Evolutionary conservation across 768 basidiomycete genomes (phyloP), one percentile per base, ranked within the genome.

Genomic region (Imleria badia): DNA sequence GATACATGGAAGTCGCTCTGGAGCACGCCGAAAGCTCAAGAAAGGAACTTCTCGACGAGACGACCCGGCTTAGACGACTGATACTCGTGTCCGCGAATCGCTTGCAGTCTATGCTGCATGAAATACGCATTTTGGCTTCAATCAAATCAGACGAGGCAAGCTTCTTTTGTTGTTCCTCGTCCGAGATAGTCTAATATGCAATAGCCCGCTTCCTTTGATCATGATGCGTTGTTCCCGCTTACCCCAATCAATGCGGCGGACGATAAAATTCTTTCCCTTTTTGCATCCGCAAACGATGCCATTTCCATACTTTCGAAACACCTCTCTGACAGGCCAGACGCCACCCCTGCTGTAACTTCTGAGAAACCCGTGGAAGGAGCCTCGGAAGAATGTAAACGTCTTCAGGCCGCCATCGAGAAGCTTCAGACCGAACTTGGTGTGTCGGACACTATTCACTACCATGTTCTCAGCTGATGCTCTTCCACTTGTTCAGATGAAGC

Each of bases 11-110:
- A 57, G 70, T 80, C 30, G 85, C 89, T 7, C 74, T 93, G 33
- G 84, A 86, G 44, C 81, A 92, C 60, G 85, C 89, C 0, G 90
- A 93, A 66, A 76, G 77, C 47, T 82, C 87, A 1, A 76, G 87
- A 36, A 73, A 72, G 22, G 79, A 80, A 41, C 78, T 93, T 19
- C 68, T 74, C 30, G 81, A 85, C 35, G 89, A 94, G 66, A 91
- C 87, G 49, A 64, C 78, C 31, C 73, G 75, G 34, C 75, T 93
- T 34, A 81, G 82, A 50, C 80, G 77, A 30, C 69, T 90, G 26
- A 66, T 89, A 5, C 64, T 94, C 46, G 76, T 76, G 36, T 75
- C 81, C 7, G 81, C 85, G 34, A 91, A 91, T 60, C 84, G 85
- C 54, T 66, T 89, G 17, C 84, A 87, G 64, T 69, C 75, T 15